Base-by-base conservation (phyloP, 257 asterid genomes). In the Datura wrightii region DNA sequence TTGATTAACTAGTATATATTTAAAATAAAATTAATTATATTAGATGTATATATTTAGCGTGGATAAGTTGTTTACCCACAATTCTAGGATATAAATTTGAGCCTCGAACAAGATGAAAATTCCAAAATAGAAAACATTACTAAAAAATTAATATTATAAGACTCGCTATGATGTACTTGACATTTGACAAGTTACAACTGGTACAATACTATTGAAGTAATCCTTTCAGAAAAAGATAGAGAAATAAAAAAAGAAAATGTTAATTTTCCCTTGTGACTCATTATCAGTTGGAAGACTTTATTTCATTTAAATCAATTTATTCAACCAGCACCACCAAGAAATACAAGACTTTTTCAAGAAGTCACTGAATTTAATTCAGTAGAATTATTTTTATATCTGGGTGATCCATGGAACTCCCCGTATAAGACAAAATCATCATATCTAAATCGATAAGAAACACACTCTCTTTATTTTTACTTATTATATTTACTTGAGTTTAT, bases 271-370 rank as follows among this genome's bases (percentile, higher is more conserved):
- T 69, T 16, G 78, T 37, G 52, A 39, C 52, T 69, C 14, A 69
- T 67, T 14, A 14, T 67, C 50, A 67, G 13, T 42, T 16, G 54
- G 79, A 69, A 69, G 50, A 69, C 78, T 39, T 69, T 69, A 16
- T 39, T 6, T 1, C 11, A n/a, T 46, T 19, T 11, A 11, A 13
- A 76, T 50, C 44, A 50, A 31, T 50, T 2, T 13, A 76, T 76
- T 50, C 46, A 31, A 76, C 24, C 19, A 76, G 81, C 81, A 48
- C 24, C 62, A 50, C 44, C 81, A 76, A 50, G 44, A 76, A 76
- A 50, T 14, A 76, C 2, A 10, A 11, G 44, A 50, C 62, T 50
- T 50, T 48, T 10, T 76, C 62, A 14, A 24, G n/a, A 1, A 6
- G 4, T 50, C 46, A 2, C 62, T 46, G 46, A 71, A 71, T 72